Evolutionary conservation across 73 alveolate genomes (phyloP), one percentile per base, ranked within the genome.

Genomic region (Tetrahymena thermophila): DNA sequence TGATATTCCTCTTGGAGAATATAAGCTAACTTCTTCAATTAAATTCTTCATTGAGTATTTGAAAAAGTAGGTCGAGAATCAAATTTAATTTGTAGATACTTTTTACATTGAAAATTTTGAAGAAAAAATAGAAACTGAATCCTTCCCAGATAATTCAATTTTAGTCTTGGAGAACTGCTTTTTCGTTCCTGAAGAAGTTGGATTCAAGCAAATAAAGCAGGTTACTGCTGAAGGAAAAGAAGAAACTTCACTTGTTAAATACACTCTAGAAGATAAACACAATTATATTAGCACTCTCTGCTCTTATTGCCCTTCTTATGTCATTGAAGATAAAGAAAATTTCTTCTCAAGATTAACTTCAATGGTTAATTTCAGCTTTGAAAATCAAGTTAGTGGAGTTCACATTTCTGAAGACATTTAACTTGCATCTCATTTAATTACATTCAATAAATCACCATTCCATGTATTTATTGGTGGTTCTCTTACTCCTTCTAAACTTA

Each of bases 21-120:
- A 85, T 95, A 95, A 95, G n/a, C 85, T 95, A 43, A 95, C 97
- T 85, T 95, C 97, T 35, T 95, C 97, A 11, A 89, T 94, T 85
- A 95, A 95, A 93, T 95, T 95, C 95, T 95, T 89, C 35, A 28
- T 85, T 17, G 97, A 95, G 93, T 95, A 94, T 93, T 93, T 95
- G 84, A 95, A 95, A 85, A 89, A 94, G 23, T 93, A 95, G 50
- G 35, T 95, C 23, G 97, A 95, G 13, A 85, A 94, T 93, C 95
- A 94, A 21, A 94, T 95, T 37, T 95, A 95, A 55, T 95, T 95
- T 56, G 93, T 55, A 23, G 97, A 95, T 43, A 93, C 95, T 35
- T 85, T 95, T 71, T 71, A 71, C 21, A 95, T 95, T 50, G 97
- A 95, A 35, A 95, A 95, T 31, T 93, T 95, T 34, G 97, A 95